Base-by-base conservation (phyloP, 2,329 filamentous ascomycete species). In the Magnaporthiopsis incrustans region DNA sequence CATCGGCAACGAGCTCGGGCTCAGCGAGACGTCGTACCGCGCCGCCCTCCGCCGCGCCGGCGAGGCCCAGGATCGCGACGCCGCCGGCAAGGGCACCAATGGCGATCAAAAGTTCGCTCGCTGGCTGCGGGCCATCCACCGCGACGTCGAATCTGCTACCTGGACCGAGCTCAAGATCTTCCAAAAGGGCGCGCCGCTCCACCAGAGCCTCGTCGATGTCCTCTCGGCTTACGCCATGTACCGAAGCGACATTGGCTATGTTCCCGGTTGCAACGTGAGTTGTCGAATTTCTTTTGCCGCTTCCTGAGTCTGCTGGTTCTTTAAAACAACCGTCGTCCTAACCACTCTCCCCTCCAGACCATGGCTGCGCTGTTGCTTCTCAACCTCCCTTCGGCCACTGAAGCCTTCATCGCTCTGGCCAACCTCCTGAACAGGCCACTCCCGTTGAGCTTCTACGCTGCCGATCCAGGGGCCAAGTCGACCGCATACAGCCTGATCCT, bases 221-320 rank as follows among this genome's bases (percentile, higher is more conserved):
- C 79, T 94, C 66, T 87, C 87, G 70, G 91, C 91, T 8, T 94
- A 94, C 74, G 82, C 87, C 64, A 89, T 92, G 84, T 95, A 95
- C 75, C 84, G 91, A 66, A 89, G 87, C 68, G 91, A 95, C 72
- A 89, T 94, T 70, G 89, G 90, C 67, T 92, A 92, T 70, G 82
- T 91, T 65, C 81, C 83, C 67, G 89, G 90, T 63, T 90, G 88
- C 68, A 90, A 92, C 72, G 87, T 91, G 75, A 81, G 88, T 81
- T n/a, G 33, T 15, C n/a, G 27, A 44, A 11, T 35, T 11, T 38
- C 15, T 33, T 5, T 14, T 2, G 15, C 44, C n/a, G 10, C n/a
- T 26, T 30, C 30, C 30, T 26, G 61, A 61, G 35, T 50, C 14
- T 18, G 15, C 15, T 12, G 14, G 5, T 6, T 60, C 58, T 22